A percentile compares a stretch with the other conserved stretches of the same genome.
phyloP scores from a whole-genome alignment of 176 grass and related monocot species.

The Poa annua region DNA sequence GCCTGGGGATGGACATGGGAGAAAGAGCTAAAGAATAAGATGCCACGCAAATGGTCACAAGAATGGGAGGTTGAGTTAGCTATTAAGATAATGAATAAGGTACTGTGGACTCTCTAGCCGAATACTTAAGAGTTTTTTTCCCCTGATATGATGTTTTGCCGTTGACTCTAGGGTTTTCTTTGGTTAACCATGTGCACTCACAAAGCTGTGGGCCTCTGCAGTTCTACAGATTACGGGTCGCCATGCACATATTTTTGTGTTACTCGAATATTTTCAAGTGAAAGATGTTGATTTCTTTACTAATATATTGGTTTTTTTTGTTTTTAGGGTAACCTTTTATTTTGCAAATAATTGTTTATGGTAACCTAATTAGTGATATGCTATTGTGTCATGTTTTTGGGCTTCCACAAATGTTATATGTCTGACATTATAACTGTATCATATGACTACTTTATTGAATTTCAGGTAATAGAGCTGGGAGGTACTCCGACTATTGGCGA shows the following conservation, averaged over 20 bases:
- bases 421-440: constrained; percentile 9
- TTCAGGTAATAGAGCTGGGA: constrained; percentile 89
- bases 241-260: constrained; percentile 18
- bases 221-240: background rate
- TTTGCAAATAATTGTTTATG: background rate
- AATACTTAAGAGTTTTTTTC: constrained; percentile 10
- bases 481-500: constrained; percentile 88
- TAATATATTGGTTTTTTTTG: background rate
- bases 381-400: background rate
- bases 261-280: constrained; percentile 27
- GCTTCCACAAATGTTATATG: constrained; percentile 17
- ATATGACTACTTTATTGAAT: constrained; percentile 42
- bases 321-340: constrained; percentile 8
- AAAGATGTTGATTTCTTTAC: background rate
- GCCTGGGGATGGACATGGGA: constrained; percentile 99
- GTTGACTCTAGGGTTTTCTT: background rate
- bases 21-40: constrained; percentile 80
- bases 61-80: constrained; percentile 98
- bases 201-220: background rate
- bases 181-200: constrained; percentile 12
- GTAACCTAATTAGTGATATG: constrained; percentile 10
- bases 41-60: constrained; percentile 92
- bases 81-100: constrained; percentile 95
- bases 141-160: background rate
- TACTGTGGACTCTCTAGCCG: constrained; percentile 31